phyloP scores from a whole-genome alignment of 2,329 filamentous ascomycete genomes.

The Cytospora piceicola region DNA sequence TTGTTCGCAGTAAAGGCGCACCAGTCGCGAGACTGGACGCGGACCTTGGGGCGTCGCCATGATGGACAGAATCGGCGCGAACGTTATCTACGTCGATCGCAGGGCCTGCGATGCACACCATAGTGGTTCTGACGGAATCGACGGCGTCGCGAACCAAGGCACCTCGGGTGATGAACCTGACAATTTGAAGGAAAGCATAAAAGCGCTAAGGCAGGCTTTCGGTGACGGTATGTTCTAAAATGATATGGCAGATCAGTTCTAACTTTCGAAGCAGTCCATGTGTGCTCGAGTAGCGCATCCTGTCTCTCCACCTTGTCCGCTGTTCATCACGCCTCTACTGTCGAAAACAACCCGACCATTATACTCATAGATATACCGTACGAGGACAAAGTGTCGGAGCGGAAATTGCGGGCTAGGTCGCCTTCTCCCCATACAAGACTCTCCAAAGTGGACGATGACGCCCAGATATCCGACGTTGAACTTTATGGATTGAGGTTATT shows the following conservation, averaged over 20 bases:
- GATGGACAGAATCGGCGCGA: slow-evolving; percentile 63
- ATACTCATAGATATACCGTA: slow-evolving; percentile 61
- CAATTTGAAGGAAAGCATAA: slow-evolving; percentile 51
- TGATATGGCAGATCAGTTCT: slow-evolving; percentile 1
- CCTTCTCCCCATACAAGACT: slow-evolving; percentile 50
- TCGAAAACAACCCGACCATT: slow-evolving; percentile 59
- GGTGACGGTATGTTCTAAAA: slow-evolving; percentile 51
- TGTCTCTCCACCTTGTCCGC: slow-evolving; percentile 58
- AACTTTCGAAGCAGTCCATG: slow-evolving; percentile 48
- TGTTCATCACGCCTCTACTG: slow-evolving; percentile 55
- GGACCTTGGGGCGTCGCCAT: slow-evolving; percentile 53
- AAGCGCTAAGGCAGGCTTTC: slow-evolving; percentile 57
- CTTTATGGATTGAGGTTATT: slow-evolving; percentile 60
- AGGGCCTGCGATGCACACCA: slow-evolving; percentile 49
- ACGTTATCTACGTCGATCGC: slow-evolving; percentile 65
- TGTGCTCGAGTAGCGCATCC: slow-evolving; percentile 56
- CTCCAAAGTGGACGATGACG: slow-evolving; percentile 44
- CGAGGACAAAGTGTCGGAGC: slow-evolving; percentile 50
- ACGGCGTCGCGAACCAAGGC: slow-evolving; percentile 33
- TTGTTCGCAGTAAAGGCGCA: slow-evolving; percentile 55
- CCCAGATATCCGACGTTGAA: slow-evolving; percentile 48
- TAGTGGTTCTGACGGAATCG: slow-evolving; percentile 37
- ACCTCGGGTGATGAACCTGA: slow-evolving; percentile 43
- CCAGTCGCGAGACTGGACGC: slow-evolving; percentile 66
- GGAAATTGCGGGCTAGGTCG: slow-evolving; percentile 44